Conservation (phyloP, 805 yeast genomes). For the Ogataea allantospora region DNA sequence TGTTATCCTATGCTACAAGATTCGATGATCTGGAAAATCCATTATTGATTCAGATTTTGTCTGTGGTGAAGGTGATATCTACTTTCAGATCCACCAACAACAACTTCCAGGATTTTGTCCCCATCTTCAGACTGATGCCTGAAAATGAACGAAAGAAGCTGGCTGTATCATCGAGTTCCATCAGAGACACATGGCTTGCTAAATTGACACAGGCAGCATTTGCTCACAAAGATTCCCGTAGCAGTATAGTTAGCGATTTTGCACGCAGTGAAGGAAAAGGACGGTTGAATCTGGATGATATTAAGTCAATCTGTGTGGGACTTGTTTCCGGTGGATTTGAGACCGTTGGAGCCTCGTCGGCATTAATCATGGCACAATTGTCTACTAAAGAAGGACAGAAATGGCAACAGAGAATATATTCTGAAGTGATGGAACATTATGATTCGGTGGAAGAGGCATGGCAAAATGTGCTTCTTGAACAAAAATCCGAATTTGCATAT, state of each 20-base stretch:
- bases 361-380: constrained; percentile 20
- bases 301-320: constrained; percentile 25
- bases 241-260: constrained; percentile 36
- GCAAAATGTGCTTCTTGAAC: constrained; percentile 18
- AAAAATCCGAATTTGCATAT: constrained; percentile 20
- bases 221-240: constrained; percentile 25
- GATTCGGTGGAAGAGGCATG: constrained; percentile 21
- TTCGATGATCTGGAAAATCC: constrained; percentile 31
- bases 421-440: constrained; percentile 15
- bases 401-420: constrained; percentile 22
- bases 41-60: constrained; percentile 31
- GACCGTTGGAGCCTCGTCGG: constrained; percentile 22
- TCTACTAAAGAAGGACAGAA: constrained; percentile 12
- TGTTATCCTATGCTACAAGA: constrained; percentile 40
- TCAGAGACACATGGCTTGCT: constrained; percentile 34
- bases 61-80: constrained; percentile 32
- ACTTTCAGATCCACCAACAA: constrained; percentile 37
- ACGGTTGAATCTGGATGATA: constrained; percentile 21
- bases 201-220: constrained; percentile 29
- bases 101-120: constrained; percentile 39
- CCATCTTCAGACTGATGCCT: constrained; percentile 33
- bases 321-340: constrained; percentile 27
- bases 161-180: constrained; percentile 28
- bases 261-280: constrained; percentile 30
- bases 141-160: constrained; percentile 27